Evolutionary conservation across 768 basidiomycete species (phyloP).

Genomic region (Gloeopeniophorella convolvens): DNA sequence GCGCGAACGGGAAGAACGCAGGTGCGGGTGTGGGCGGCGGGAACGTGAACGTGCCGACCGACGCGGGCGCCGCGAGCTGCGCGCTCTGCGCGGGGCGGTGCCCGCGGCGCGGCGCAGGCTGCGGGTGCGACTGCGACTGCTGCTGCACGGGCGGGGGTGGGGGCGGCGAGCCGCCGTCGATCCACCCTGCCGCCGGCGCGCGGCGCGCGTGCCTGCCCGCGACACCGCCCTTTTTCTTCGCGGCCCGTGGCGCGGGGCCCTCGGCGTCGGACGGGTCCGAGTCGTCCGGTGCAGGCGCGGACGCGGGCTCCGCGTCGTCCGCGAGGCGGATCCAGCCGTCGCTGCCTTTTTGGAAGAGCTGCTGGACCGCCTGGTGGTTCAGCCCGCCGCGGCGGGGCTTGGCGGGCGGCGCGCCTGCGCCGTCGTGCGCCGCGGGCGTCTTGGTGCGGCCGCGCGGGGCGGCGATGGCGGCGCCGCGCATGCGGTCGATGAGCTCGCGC

Average conservation of each 20-base stretch:
- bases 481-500: conserved; percentile 50
- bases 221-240: conserved; percentile 8
- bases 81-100: background rate
- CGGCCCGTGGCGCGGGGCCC: background rate
- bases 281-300: conserved; percentile 2
- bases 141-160: background rate
- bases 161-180: background rate
- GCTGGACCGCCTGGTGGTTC: conserved; percentile 16
- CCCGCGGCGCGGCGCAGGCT: background rate
- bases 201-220: conserved; percentile 6
- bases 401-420: background rate
- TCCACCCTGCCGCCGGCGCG: conserved; percentile 1
- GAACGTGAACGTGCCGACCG: conserved; percentile 19
- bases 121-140: background rate
- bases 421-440: background rate
- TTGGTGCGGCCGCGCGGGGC: conserved; percentile 21
- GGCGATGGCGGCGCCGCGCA: conserved; percentile 35
- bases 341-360: conserved; percentile 19
- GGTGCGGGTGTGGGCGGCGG: conserved; percentile 11
- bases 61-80: conserved; percentile 11
- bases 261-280: conserved; percentile 14
- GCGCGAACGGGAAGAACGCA: conserved; percentile 1
- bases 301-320: conserved; percentile 6
- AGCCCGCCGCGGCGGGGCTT: conserved; percentile 7
- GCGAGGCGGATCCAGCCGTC: conserved; percentile 21